These are phyloP conservation scores for Daedalea quercina DNA, from an alignment of 768 basidiomycete species.

Conservation along the genomic window DNA sequence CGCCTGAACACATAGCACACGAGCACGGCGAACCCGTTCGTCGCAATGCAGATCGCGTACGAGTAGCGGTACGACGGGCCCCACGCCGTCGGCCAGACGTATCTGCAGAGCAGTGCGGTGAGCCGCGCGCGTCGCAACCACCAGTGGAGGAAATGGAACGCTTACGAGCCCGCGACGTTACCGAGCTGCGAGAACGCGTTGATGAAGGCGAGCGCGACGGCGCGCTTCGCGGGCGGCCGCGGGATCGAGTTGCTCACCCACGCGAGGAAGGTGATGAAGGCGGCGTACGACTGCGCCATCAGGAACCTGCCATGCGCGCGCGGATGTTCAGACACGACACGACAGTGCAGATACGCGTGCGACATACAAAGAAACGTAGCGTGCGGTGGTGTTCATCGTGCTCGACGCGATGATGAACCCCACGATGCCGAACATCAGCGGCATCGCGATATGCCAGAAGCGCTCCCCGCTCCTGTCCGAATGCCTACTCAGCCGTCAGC, in stretches of 20 bases:
- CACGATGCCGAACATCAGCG: conserved; percentile 52
- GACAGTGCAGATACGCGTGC: no score
- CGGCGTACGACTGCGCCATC: conserved; percentile 70
- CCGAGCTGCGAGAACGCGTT: conserved; percentile 80
- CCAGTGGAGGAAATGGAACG: no score
- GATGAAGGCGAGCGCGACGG: conserved; percentile 78
- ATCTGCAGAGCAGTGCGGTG: conserved; percentile 28
- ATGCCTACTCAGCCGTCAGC: conserved; percentile 34
- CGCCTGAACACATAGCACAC: conserved; percentile 30
- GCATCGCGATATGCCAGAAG: conserved; percentile 53
- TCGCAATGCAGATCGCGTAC: conserved; percentile 66
- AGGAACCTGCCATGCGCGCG: conserved; percentile 46
- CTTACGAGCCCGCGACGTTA: conserved; percentile 76
- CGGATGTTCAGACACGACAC: no score
- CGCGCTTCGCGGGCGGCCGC: conserved; percentile 80
- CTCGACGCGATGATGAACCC: conserved; percentile 63
- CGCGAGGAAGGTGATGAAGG: conserved; percentile 57
- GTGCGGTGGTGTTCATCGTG: conserved; percentile 53
- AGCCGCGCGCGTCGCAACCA: conserved; percentile 1
- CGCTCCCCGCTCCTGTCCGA: conserved; percentile 70
- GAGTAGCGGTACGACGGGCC: conserved; percentile 65
- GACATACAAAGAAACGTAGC: conserved; percentile 59
- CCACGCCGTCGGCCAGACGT: conserved; percentile 64
- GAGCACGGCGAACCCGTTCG: conserved; percentile 35
- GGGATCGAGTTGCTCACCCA: conserved; percentile 58